A percentile compares a stretch with the other conserved stretches of the same genome.
These are phyloP conservation scores for Verticillium albo-atrum DNA, from an alignment of 2,329 filamentous ascomycete genomes.

Conservation along the genomic window DNA sequence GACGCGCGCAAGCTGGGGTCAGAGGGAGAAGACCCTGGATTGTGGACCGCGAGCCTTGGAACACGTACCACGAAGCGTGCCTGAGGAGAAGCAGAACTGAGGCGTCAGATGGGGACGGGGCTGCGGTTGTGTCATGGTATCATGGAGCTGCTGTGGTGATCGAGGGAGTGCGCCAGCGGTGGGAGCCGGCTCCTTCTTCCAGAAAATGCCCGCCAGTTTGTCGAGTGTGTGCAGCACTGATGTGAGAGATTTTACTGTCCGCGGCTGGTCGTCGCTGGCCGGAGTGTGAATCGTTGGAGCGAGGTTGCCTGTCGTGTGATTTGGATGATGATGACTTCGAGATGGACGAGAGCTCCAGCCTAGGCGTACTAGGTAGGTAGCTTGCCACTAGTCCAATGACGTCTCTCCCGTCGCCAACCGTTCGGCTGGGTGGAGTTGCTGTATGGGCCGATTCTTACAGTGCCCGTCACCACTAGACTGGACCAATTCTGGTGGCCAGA, in stretches of 20 bases:
- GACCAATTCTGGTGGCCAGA: too few relatives aligned
- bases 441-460: too few relatives aligned
- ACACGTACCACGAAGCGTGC: conserved; percentile 59
- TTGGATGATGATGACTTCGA: background rate
- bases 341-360: background rate
- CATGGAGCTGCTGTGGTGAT: conserved; percentile 20
- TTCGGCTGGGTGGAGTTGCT: too few relatives aligned
- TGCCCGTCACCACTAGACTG: too few relatives aligned
- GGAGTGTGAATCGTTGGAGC: too few relatives aligned
- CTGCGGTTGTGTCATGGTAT: conserved; percentile 43
- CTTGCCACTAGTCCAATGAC: background rate
- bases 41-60: background rate
- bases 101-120: conserved; percentile 55
- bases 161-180: conserved; percentile 29
- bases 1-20: background rate
- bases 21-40: background rate
- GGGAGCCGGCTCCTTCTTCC: conserved; percentile 37
- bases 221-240: too few relatives aligned
- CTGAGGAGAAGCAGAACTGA: conserved; percentile 74
- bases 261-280: too few relatives aligned
- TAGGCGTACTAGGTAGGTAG: too few relatives aligned
- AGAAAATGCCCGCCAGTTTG: conserved; percentile 47
- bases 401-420: background rate
- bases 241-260: too few relatives aligned
- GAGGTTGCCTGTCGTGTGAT: too few relatives aligned